Evolutionary conservation across 495 filamentous ascomycete genomes (phyloP), one percentile per base, ranked within the genome.

Genomic region (Penicillium macrosclerotiorum): DNA sequence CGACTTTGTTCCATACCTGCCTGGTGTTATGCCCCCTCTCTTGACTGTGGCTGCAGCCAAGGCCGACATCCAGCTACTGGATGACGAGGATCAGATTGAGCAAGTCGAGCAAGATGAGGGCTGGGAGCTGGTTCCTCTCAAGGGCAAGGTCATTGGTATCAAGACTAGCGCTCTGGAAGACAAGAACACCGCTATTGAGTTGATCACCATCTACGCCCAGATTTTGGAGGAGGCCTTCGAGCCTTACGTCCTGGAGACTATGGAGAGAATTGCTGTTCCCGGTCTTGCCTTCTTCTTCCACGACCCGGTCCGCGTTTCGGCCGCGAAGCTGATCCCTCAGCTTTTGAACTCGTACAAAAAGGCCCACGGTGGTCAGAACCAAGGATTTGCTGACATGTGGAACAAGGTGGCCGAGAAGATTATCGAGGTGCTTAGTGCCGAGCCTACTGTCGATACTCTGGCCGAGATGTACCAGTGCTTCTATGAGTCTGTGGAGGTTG

Each of bases 391-490:
- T 9, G 75, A 78, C 19, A 79, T 99, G 44, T 99, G 94, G 94
- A 80, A 77, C 46, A 81, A 77, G 47, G 93, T 95, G 3, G 82
- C 94, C 5, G 86, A 85, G 42, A 95, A 95, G 68, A 75, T 99
- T 32, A 82, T 97, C 22, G 94, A 96, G 63, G 91, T 96, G 3
- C 77, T 99, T n/a, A 88, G 80, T 46, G 88, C 89, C 0, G 94
- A 99, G 68, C 92, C 94, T 6, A 90, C 90, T 0, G 88, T 99
- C 34, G 94, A 99, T 53, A 95, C 92, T 0, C 80, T 99, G 14
- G 92, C 94, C 8, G 94, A 97, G 71, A 95, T 99, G 89, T 99
- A 96, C 64, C 92, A 97, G 67, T 97, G 93, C 77, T 97, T 97
- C 75, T 99, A 99, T 65, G 94, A 99, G 66, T 95, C 88, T 5